Evolutionary conservation across 169 alveolate genomes (phyloP).

Genomic region (Plasmodium gonderi): DNA sequence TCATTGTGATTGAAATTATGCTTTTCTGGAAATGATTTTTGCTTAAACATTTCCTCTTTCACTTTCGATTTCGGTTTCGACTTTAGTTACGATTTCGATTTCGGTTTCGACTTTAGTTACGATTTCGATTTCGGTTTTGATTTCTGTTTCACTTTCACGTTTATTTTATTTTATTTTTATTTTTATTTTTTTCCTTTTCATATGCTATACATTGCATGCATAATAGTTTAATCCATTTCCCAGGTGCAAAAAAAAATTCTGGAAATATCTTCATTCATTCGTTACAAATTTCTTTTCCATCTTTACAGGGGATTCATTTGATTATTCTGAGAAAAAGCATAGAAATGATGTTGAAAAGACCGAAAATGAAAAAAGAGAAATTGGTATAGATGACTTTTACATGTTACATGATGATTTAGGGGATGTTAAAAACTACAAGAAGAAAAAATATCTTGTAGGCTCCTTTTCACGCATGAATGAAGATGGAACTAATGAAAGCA

Average conservation of each 20-base stretch:
- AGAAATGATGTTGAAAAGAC: neutral
- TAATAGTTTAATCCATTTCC: neutral
- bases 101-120: too few species aligned
- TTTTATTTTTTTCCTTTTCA: too few species aligned
- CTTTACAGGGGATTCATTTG: conserved; percentile 25
- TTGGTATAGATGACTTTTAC: conserved; percentile 11
- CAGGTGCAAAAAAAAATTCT: neutral
- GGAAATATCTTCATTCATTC: too few species aligned
- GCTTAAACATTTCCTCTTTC: too few species aligned
- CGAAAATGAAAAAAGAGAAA: conserved; percentile 45
- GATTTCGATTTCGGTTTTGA: too few species aligned
- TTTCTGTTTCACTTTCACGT: too few species aligned
- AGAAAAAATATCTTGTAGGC: neutral
- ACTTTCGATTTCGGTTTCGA: too few species aligned
- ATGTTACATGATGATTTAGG: conserved; percentile 11
- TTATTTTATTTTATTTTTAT: too few species aligned
- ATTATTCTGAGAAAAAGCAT: neutral
- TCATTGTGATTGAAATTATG: too few species aligned
- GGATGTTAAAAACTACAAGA: neutral
- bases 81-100: too few species aligned
- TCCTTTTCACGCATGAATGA: conserved; percentile 32
- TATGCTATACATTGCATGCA: too few species aligned
- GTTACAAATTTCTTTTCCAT: neutral
- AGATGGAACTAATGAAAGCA: conserved; percentile 46
- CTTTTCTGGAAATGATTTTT: too few species aligned